A percentile compares a stretch with the other conserved stretches of the same genome.
These are phyloP conservation scores for Rehmannia glutinosa DNA, from an alignment of 257 asterid species.

Conservation along the genomic window DNA sequence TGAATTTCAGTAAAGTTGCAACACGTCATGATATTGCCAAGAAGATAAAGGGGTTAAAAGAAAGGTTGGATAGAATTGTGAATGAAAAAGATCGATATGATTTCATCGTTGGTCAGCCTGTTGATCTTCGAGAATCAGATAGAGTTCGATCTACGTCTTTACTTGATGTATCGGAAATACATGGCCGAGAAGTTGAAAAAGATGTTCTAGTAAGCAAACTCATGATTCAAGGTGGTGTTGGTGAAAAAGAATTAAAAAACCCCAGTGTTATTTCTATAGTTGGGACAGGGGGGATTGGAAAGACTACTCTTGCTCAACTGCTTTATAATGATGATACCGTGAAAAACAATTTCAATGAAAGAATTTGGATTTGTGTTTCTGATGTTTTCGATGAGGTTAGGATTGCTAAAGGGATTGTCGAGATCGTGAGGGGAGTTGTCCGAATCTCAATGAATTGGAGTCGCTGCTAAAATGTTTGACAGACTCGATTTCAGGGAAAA, in stretches of 20 bases:
- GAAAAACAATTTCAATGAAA: background rate
- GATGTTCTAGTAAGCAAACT: too few species aligned
- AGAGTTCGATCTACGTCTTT: too few species aligned
- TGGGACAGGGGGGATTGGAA: too few species aligned
- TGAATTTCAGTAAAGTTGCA: background rate
- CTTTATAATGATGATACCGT: constrained; percentile 4
- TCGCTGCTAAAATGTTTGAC: background rate
- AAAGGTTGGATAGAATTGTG: background rate
- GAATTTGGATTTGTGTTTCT: constrained; percentile 36
- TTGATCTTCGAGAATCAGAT: too few species aligned
- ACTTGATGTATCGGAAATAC: too few species aligned
- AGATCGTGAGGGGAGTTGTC: background rate
- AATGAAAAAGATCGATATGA: too few species aligned
- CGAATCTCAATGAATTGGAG: background rate
- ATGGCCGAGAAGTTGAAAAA: too few species aligned
- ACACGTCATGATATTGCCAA: background rate
- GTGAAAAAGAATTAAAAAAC: too few species aligned
- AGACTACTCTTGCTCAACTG: background rate
- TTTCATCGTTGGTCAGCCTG: too few species aligned
- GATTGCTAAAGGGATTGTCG: too few species aligned
- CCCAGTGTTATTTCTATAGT: too few species aligned
- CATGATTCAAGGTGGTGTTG: too few species aligned
- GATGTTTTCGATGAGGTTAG: background rate
- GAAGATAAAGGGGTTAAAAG: constrained; percentile 16
- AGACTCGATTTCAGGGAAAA: background rate